Base-by-base conservation (phyloP, 768 basidiomycete genomes). In the Porphyrellus cyaneotinctus region DNA sequence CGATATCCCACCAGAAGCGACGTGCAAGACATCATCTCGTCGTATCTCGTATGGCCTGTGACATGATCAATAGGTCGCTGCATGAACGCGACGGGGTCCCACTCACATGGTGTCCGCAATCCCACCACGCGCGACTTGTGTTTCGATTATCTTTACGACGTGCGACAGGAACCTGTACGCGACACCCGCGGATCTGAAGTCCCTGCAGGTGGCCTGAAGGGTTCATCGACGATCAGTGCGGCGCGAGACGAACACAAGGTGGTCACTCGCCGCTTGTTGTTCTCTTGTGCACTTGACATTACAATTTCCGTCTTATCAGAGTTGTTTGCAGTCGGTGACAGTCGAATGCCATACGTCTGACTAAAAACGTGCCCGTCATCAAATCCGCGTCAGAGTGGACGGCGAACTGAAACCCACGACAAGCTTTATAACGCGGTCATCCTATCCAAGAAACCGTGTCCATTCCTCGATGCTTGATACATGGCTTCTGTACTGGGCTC, bases 381-480 rank as follows among this genome's bases (percentile, higher is more conserved):
- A 9, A 28, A 4, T 28, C 4, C 26, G 5, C 4, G 26, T 5
- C 43, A 2, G 4, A n/a, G 13, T 22, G 30, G 13, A 4, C 18
- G 12, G 20, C 13, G 13, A 45, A 24, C 20, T 7, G 23, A 14
- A 12, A 15, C 54, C 26, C 32, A 56, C 58, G 4, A 37, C n/a
- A 28, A n/a, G 24, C 33, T 28, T 39, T 1, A 23, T n/a, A 42
- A 57, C 9, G 12, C 43, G 58, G 4, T 53, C 49, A 7, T 59
- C 56, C 52, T 52, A 57, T 4, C 15, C 12, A 4, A 17, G n/a
- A 28, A 31, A 49, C 5, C 9, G 18, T 28, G 3, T 26, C 11
- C 18, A 10, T 2, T 22, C 37, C 18, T 53, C 1, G 49, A 17
- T 4, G 15, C 20, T 10, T 49, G 30, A 6, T 35, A 20, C 0